Conservation (phyloP, 2,329 filamentous ascomycete genomes). For the Colletotrichum sp. region DNA sequence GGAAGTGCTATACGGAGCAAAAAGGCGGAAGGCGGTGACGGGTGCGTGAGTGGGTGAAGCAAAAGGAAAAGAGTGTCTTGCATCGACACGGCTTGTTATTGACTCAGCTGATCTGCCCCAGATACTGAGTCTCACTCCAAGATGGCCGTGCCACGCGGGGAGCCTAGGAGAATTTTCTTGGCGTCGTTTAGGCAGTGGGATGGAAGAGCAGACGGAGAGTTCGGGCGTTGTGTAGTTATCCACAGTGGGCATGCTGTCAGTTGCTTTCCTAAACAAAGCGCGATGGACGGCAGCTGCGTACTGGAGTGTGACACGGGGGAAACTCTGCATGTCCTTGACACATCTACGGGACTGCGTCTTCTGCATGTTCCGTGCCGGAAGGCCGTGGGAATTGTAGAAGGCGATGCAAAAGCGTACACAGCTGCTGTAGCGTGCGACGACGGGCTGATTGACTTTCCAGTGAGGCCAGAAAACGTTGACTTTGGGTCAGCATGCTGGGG, state of each 20-base stretch:
- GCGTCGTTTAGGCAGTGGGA: background rate
- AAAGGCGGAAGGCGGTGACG: background rate
- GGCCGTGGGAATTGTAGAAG: background rate
- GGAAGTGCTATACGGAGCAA: background rate
- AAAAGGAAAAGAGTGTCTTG: background rate
- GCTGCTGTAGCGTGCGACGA: background rate
- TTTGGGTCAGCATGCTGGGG: background rate
- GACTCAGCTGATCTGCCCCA: background rate
- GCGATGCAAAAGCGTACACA: background rate
- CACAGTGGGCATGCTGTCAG: background rate
- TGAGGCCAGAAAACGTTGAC: background rate
- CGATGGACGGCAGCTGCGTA: background rate
- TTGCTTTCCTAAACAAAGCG: background rate
- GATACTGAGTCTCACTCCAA: background rate
- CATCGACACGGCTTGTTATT: background rate
- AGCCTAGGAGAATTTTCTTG: conserved; percentile 18
- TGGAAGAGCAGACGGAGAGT: background rate
- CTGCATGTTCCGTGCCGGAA: background rate
- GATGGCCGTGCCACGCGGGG: conserved; percentile 42
- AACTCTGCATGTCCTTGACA: background rate
- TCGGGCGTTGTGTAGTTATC: background rate
- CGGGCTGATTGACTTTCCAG: background rate
- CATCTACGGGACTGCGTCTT: background rate
- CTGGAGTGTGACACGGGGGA: background rate
- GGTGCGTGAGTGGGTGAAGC: background rate